These are phyloP conservation scores for Hygrocybe punicea DNA, from an alignment of 768 basidiomycete species.

Conservation along the genomic window DNA sequence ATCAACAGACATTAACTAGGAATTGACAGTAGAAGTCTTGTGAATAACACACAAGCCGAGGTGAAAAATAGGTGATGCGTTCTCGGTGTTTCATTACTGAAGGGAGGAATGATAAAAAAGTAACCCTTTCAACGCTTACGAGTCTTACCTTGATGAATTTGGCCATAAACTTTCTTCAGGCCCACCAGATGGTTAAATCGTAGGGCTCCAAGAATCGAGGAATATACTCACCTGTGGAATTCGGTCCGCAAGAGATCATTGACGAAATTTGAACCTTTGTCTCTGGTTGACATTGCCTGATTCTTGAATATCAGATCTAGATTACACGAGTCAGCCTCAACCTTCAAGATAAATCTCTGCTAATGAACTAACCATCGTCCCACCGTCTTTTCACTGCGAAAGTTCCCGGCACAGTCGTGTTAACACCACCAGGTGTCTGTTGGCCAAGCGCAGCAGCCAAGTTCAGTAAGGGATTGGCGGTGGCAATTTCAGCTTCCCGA, in stretches of 20 bases:
- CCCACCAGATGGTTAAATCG: constrained; percentile 6
- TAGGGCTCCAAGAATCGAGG: neutral
- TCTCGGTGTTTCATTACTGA: neutral
- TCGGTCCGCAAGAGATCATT: constrained; percentile 93
- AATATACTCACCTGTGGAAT: constrained; percentile 75
- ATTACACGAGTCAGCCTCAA: neutral
- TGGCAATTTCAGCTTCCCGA: constrained; percentile 81
- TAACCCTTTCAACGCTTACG: neutral
- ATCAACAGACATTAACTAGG: neutral
- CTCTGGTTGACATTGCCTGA: constrained; percentile 72
- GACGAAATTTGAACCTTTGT: constrained; percentile 76
- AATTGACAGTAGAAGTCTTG: neutral
- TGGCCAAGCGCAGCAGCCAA: constrained; percentile 88
- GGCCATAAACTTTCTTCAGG: constrained; percentile 82
- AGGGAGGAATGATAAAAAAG: neutral
- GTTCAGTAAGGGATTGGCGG: constrained; percentile 83
- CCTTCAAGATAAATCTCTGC: neutral
- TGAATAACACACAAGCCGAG: neutral
- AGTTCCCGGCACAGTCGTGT: constrained; percentile 72
- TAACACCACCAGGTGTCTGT: constrained; percentile 57
- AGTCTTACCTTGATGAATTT: constrained; percentile 78
- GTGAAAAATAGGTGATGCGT: neutral
- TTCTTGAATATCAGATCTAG: constrained; percentile 97
- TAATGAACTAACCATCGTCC: constrained; percentile 74
- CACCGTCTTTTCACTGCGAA: constrained; percentile 91